Evolutionary conservation across 768 basidiomycete species (phyloP), one percentile per base, ranked within the genome.

Genomic region (Mycena capillaripes): DNA sequence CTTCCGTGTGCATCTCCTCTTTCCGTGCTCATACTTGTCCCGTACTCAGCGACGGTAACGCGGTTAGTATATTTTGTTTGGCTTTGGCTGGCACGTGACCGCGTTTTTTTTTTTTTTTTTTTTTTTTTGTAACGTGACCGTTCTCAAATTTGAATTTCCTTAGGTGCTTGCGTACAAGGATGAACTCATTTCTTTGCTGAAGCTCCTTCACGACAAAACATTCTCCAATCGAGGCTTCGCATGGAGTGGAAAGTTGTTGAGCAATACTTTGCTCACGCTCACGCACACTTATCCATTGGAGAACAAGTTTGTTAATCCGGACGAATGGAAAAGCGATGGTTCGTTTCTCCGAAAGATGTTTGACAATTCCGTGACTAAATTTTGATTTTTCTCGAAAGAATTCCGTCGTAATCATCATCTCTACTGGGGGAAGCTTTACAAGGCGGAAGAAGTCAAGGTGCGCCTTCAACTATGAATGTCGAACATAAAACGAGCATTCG

Each of bases 201-300:
- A 85, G 66, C 79, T 91, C 10, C 87, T 96, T 70, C 90, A 91
- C 76, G 86, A 91, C 67, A 92, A 92, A 76, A 90, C 93, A 0
- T 87, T 90, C 60, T 92, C 94, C 1, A 95, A 97, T 81, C 89
- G 93, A 58, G 94, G 94, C 4, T 97, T 90, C 82, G 91, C 92
- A 4, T 95, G 93, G 86, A 92, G 90, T 16, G 94, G 93, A 42
- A 93, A 94, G 80, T 80, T 97, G 19, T 79, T 97, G 29, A 91
- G 91, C 12, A 92, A 92, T 74, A 83, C 91, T 38, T 81, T 97
- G 29, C 84, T 92, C 30, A 93, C 95, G 0, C 81, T 96, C 50
- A 94, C 93, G 1, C 91, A 95, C 68, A 92, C 93, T 1, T 96
- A 95, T 81, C 91, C 94, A 5, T 79, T 90, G 62, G 95, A 97